Base-by-base conservation (phyloP, 495 filamentous ascomycete species). In the Xylaria nigripes region DNA sequence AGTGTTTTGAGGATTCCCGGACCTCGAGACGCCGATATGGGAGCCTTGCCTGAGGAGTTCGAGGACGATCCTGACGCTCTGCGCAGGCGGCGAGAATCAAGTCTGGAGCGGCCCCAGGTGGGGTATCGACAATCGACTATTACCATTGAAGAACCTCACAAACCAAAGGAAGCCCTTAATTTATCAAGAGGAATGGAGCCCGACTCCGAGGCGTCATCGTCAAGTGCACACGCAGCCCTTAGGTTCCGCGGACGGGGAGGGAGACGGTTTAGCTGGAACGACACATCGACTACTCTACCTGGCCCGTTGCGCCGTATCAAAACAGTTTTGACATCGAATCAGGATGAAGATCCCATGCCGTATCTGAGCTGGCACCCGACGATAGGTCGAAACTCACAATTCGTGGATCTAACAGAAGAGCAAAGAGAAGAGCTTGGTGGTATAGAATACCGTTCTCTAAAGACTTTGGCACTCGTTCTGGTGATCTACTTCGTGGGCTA, bases 311-410 rank as follows among this genome's bases (percentile, higher is more conserved):
- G 50, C 1, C 51, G 52, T 16, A 45, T 67, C 45, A 62, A 45
- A 52, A 56, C 67, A 0, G 75, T 66, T n/a, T 61, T 79, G 41
- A 69, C 76, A 19, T 54, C 66, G 42, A 59, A 72, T 25, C 71
- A 78, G 58, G 71, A 75, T 12, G 68, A 72, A 15, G 76, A 77
- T 32, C 61, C 69, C 6, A 85, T 85, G 21, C 91, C 93, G 0
- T 98, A 98, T 66, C 77, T 98, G 21, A 95, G 89, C 65, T 97
- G 88, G 83, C 82, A 90, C 65, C 89, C 93, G 5, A 98, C 93
- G 0, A 74, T 95, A 34, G 93, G 87, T 16, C 79, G 93, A 38
- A 97, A 97, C 64, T 96, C 91, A 24, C 83, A 85, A 16, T 98
- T 98, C 58, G 76, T 93, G 6, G 87, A 90, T 65, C 70, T 97